Evolutionary conservation across 108 stramenopile genomes (phyloP).

Genomic region (Stephanodiscus triporus): DNA sequence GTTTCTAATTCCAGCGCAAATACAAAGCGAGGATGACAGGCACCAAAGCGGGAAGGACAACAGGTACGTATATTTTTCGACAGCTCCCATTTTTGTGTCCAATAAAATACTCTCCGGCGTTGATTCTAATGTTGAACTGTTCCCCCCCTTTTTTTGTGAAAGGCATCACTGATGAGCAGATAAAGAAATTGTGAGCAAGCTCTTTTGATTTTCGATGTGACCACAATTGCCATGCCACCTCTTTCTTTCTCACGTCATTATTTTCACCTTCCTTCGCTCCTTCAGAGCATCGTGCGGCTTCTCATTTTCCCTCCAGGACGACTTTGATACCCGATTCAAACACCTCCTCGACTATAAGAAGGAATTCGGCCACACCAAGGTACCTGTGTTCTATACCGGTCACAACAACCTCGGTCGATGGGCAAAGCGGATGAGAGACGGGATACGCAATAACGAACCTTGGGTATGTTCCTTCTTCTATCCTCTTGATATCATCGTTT

Average conservation of each 20-base stretch:
- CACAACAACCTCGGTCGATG: conserved; percentile 33
- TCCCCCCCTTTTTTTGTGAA: background rate
- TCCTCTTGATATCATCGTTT: background rate
- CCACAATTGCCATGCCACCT: background rate
- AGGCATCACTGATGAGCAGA: conserved; percentile 41
- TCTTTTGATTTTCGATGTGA: background rate
- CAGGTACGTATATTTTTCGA: conserved; percentile 1
- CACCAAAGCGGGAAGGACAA: conserved; percentile 11
- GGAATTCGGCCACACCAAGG: conserved; percentile 29
- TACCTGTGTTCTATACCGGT: conserved; percentile 28
- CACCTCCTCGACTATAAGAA: conserved; percentile 23
- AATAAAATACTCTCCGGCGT: background rate
- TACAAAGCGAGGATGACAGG: conserved; percentile 18
- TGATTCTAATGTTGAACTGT: conserved; percentile 1
- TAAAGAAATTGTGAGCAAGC: conserved; percentile 31
- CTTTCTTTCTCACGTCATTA: background rate
- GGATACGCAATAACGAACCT: conserved; percentile 32
- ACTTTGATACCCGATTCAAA: conserved; percentile 41
- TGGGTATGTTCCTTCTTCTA: conserved; percentile 14
- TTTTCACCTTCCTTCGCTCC: background rate
- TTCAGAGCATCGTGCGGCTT: conserved; percentile 29
- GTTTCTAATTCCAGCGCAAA: background rate
- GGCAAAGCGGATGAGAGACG: conserved; percentile 45
- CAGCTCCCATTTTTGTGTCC: background rate
- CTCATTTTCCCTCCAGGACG: conserved; percentile 27